phyloP scores from a whole-genome alignment of 345 rosid species.

The Brassica rapa region DNA sequence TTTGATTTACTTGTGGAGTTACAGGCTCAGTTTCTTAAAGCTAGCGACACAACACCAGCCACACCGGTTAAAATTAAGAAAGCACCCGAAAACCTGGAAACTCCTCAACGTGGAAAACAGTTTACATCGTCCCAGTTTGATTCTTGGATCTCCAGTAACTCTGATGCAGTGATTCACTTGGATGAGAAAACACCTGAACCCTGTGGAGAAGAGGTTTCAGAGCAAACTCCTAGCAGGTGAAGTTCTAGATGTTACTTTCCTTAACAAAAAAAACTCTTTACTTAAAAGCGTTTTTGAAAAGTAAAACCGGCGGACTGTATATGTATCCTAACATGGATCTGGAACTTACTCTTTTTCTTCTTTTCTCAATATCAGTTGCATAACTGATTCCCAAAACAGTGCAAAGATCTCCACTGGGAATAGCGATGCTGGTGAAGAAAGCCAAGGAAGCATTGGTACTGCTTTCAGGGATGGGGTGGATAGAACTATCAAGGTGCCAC shows the following conservation, averaged over 20 bases:
- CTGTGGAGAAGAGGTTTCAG: slow-evolving; percentile 47
- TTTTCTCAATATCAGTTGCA: slow-evolving; percentile 46
- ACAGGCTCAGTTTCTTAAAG: slow-evolving; percentile 77
- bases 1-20: not conserved
- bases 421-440: slow-evolving; percentile 43
- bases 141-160: slow-evolving; percentile 10
- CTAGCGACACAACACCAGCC: slow-evolving; percentile 57
- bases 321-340: not conserved
- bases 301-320: not conserved
- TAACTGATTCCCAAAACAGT: slow-evolving; percentile 44
- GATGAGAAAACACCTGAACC: slow-evolving; percentile 42
- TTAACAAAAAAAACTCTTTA: not conserved
- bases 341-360: not conserved
- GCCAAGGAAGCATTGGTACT: slow-evolving; percentile 37
- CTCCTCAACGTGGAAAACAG: slow-evolving; percentile 40
- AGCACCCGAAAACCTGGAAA: slow-evolving; percentile 46
- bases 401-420: slow-evolving; percentile 43
- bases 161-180: slow-evolving; percentile 44
- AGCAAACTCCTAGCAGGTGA: slow-evolving; percentile 69
- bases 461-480: slow-evolving; percentile 33
- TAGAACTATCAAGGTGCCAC: slow-evolving; percentile 17
- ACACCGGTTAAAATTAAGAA: slow-evolving; percentile 64
- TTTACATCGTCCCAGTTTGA: slow-evolving; percentile 45
- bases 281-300: not conserved
- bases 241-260: not conserved